Base-by-base conservation (phyloP, 148 eudicot genomes). In the Gaultheria prostrata region DNA sequence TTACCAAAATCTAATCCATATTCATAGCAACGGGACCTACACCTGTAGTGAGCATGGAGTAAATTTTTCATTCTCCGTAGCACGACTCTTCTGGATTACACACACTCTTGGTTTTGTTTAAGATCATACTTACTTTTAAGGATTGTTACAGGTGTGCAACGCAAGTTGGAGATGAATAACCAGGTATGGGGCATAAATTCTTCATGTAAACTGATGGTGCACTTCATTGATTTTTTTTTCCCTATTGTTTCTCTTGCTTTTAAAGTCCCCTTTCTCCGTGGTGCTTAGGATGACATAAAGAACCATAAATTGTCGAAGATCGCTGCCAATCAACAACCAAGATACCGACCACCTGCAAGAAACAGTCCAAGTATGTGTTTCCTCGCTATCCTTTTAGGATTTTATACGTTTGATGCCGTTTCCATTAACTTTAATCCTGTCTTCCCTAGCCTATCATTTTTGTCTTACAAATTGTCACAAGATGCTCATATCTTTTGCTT, bases 291-390 rank as follows among this genome's bases (percentile, higher is more conserved):
- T 70, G 61, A 63, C 63, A 84, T 53, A 17, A 86, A 79, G 86
- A 85, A 76, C 67, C 85, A 90, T 20, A 90, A 86, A 49, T 69
- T 72, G 46, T 67, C 75, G 46, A 86, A 86, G 83, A 82, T 30
- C 30, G 57, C 84, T 54, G 65, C 79, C 24, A 86, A 81, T 86
- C 92, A 63, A 80, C 94, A 82, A 78, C 89, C 91, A 56, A 87
- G 78, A 85, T 90, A 89, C 79, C 88, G 87, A 72, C 91, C 94
- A 56, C 94, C 91, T 70, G 75, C 69, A 51, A 83, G 82, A 75
- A 87, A 87, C 84, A 85, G 59, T 78, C 84, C 90, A 20, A 43
- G 98, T 95, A 87, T 86, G 97, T 84, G 75, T 51, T 39, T 80
- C 4, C 74, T 61, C 13, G 28, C 15, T 32, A 7, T 35, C 43